Evolutionary conservation across 495 filamentous ascomycete species (phyloP), one percentile per base, ranked within the genome.

Genomic region (Talaromyces proteolyticus): DNA sequence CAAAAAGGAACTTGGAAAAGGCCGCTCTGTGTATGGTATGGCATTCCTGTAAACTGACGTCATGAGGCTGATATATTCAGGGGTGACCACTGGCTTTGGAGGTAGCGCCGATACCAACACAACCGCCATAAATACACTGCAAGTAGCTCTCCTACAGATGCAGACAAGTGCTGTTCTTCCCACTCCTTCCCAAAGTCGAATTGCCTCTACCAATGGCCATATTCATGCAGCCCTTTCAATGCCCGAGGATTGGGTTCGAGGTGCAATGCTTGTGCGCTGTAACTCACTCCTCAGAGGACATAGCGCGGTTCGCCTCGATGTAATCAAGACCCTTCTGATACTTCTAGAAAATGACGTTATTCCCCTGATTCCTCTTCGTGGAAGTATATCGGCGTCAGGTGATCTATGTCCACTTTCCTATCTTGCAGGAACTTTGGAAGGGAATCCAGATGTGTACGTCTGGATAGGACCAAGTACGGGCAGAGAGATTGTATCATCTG

Each of bases 301-400:
- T 51, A 83, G 78, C 0, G 80, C 67, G 1, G 77, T 87, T 3
- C 66, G 73, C 6, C 29, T 70, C 5, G 53, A 54, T 11, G 61
- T 80, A 3, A 67, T 84, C 14, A 57, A 81, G 21, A 53, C 60
- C 1, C 51, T 84, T 25, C 56, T 70, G 24, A 59, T 55, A 7
- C 59, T 84, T 4, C 55, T 85, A 17, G 41, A 68, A 4, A 51
- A 72, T 1, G 66, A 75, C 44, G 61, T 82, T 46, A 70, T 69
- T 0, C 85, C 85, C 0, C 42, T 79, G 0, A 59, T 86, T 0
- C 84, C 85, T 0, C 59, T 86, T 3, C 68, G 81, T 1, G 84
- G 85, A 4, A 80, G 72, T 41, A 81, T 88, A n/a, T 87, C 83
- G 7, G 82, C 82, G 1, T 87, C 82, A 0, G 85, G 85, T 0